Conservation (phyloP, 306 rosid species). For the Hippophae rhamnoides region DNA sequence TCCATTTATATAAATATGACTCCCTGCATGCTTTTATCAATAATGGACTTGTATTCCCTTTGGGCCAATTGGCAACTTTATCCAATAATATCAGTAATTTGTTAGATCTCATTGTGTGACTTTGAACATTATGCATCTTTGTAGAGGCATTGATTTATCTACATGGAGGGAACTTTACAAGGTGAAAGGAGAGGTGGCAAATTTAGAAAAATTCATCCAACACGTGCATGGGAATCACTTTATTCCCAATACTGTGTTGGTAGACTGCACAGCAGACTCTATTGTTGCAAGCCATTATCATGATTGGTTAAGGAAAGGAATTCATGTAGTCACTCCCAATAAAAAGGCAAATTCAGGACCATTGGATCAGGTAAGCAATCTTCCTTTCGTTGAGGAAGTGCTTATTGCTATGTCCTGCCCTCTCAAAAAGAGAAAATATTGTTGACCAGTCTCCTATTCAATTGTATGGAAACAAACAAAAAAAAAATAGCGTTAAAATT, state of each 20-base stretch:
- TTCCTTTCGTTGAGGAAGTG: background rate
- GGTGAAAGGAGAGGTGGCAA: constrained; percentile 57
- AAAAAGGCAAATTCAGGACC: constrained; percentile 98
- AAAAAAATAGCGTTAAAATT: background rate
- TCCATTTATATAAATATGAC: too few species aligned
- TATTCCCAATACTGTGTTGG: constrained; percentile 84
- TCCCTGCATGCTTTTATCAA: background rate
- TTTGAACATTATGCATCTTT: constrained; percentile 5
- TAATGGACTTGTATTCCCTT: background rate
- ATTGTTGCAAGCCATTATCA: constrained; percentile 66
- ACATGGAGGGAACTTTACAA: constrained; percentile 67
- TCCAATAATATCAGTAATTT: background rate
- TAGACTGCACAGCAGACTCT: constrained; percentile 96
- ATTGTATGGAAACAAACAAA: background rate
- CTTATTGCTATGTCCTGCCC: background rate
- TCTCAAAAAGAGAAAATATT: too few species aligned
- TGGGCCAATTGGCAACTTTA: background rate
- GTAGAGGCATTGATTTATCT: constrained; percentile 77
- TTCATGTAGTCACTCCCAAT: constrained; percentile 91
- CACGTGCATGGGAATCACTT: constrained; percentile 89
- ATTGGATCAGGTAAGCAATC: constrained; percentile 65
- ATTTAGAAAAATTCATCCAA: constrained; percentile 64
- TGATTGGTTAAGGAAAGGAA: constrained; percentile 87
- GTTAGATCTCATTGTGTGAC: constrained; percentile 8
- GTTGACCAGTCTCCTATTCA: background rate